A percentile compares a stretch with the other conserved stretches of the same genome.
Conservation (phyloP, 1,139 yeast genomes). For the Candida tetrigidarum region DNA sequence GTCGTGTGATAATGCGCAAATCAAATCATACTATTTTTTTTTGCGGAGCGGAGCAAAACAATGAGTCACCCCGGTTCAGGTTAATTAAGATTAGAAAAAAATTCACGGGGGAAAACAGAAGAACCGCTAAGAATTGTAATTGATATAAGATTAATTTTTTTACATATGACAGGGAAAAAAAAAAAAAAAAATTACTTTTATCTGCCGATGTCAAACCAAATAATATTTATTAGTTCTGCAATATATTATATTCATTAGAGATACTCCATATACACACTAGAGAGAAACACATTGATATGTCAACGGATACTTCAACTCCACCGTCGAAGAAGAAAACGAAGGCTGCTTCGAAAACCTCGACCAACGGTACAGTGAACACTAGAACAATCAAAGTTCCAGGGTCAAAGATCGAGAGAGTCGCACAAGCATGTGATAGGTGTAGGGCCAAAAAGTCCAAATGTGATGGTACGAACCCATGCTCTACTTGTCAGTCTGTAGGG, state of each 20-base stretch:
- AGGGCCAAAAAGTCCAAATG: slow-evolving; percentile 79
- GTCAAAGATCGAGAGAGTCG: slow-evolving; percentile 57
- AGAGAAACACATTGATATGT: neutral
- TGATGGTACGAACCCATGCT: slow-evolving; percentile 65
- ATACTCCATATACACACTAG: neutral
- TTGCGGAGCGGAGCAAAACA: neutral
- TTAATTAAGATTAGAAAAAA: neutral
- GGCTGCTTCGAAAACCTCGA: slow-evolving; percentile 18
- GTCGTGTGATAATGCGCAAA: neutral
- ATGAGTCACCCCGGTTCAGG: slow-evolving; percentile 8
- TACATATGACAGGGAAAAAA: neutral
- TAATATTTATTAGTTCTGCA: no score
- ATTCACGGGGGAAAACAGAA: neutral
- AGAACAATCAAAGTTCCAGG: slow-evolving; percentile 72
- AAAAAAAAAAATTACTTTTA: neutral
- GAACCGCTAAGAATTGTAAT: no score
- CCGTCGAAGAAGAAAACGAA: slow-evolving; percentile 18
- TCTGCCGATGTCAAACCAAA: neutral
- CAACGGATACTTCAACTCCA: neutral
- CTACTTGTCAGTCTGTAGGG: slow-evolving; percentile 47
- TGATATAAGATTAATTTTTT: neutral
- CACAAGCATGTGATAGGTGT: slow-evolving; percentile 90
- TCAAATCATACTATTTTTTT: no score
- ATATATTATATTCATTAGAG: no score
- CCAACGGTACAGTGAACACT: slow-evolving; percentile 22